phyloP scores from a whole-genome alignment of 345 rosid genomes.

The Odontarrhena argentea region DNA sequence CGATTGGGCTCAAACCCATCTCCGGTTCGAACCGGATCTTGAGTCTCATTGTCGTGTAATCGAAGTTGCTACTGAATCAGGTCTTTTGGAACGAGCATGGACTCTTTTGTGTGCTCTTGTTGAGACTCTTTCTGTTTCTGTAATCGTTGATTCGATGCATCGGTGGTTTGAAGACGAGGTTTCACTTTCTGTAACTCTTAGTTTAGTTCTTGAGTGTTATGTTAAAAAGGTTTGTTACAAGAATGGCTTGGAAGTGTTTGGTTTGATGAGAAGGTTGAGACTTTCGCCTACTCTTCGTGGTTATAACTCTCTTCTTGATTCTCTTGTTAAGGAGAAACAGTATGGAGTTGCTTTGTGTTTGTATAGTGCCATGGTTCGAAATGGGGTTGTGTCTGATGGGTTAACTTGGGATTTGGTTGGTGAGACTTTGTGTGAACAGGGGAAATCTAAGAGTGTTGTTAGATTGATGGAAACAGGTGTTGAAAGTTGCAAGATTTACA shows the following conservation, averaged over 20 bases:
- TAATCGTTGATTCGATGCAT: conserved; percentile 48
- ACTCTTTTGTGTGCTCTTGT: conserved; percentile 49
- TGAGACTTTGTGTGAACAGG: conserved; percentile 50
- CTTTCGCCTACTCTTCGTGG: conserved; percentile 46
- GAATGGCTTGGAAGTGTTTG: conserved; percentile 55
- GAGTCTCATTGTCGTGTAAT: conserved; percentile 51
- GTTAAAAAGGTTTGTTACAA: conserved; percentile 41
- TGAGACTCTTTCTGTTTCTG: conserved; percentile 41
- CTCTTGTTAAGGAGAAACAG: conserved; percentile 44
- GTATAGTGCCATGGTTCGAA: conserved; percentile 56
- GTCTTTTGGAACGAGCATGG: conserved; percentile 40
- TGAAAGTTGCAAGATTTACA: conserved; percentile 52
- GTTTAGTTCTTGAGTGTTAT: conserved; percentile 54
- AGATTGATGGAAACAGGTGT: conserved; percentile 53
- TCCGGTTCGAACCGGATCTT: conserved; percentile 61
- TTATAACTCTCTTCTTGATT: conserved; percentile 57
- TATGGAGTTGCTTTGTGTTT: conserved; percentile 55
- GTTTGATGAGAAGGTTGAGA: conserved; percentile 44
- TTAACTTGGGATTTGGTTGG: conserved; percentile 58
- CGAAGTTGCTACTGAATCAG: conserved; percentile 41
- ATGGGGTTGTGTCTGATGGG: conserved; percentile 44
- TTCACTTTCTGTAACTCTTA: conserved; percentile 40
- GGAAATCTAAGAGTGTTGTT: conserved; percentile 50
- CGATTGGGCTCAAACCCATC: conserved; percentile 52
- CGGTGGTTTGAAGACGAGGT: conserved; percentile 48